phyloP scores from a whole-genome alignment of 768 basidiomycete species.

The Lyophyllum semitale region DNA sequence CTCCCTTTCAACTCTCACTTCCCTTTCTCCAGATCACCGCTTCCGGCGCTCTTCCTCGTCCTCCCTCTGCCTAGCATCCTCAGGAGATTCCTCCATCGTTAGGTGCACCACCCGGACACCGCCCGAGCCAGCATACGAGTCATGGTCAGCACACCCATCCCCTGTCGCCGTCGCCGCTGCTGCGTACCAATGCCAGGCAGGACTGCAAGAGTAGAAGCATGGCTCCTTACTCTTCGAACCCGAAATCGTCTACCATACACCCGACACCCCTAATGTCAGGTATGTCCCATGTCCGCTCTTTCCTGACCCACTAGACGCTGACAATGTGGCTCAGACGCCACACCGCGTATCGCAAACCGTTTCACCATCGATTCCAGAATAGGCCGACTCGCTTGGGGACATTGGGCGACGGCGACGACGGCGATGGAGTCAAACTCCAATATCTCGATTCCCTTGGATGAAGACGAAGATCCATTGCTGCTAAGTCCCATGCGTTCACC shows the following conservation, averaged over 20 bases:
- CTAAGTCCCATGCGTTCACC: conserved; percentile 69
- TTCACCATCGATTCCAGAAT: conserved; percentile 71
- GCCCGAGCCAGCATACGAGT: too few relatives aligned
- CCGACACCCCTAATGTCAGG: not conserved
- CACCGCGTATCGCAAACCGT: conserved; percentile 39
- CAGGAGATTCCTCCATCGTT: too few relatives aligned
- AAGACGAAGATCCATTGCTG: conserved; percentile 66
- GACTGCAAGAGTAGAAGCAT: too few relatives aligned
- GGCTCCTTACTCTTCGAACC: conserved; percentile 87
- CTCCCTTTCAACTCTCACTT: too few relatives aligned
- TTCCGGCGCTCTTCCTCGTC: too few relatives aligned
- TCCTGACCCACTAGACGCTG: not conserved
- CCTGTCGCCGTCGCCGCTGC: too few relatives aligned
- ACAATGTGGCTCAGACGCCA: conserved; percentile 12
- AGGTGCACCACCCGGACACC: too few relatives aligned
- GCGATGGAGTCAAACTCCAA: conserved; percentile 55
- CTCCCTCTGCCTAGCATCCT: too few relatives aligned
- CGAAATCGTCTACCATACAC: conserved; percentile 87
- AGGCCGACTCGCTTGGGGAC: conserved; percentile 82
- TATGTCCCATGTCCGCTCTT: not conserved
- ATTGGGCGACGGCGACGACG: conserved; percentile 65
- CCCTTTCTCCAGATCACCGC: too few relatives aligned
- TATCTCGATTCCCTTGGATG: conserved; percentile 50
- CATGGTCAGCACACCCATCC: too few relatives aligned
- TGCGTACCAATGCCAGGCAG: too few relatives aligned